Percentiles rank a stretch among this genome's conserved stretches.
Conservation (phyloP, 345 rosid genomes). For the Nephelium lappaceum region DNA sequence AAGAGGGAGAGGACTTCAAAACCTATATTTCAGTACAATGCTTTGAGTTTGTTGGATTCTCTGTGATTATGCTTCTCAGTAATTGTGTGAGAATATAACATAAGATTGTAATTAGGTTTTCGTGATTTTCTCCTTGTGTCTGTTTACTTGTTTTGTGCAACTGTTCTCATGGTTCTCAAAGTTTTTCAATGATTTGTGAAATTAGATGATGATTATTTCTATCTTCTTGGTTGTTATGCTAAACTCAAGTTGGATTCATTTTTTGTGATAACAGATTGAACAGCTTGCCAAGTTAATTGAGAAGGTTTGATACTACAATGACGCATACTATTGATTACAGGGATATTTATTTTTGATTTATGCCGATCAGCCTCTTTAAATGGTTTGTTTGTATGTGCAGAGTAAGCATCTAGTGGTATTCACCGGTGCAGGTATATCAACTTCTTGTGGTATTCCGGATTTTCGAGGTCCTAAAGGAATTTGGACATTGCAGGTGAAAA, state of each 20-base stretch:
- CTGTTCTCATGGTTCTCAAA: background rate
- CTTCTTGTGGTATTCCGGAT: conserved; percentile 98
- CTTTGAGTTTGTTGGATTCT: background rate
- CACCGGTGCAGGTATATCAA: conserved; percentile 98
- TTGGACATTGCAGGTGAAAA: conserved; percentile 89
- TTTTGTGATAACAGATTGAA: conserved; percentile 51
- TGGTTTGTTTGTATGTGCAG: conserved; percentile 62
- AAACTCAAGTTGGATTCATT: conserved; percentile 23
- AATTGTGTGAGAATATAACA: background rate
- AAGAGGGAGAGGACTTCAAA: background rate
- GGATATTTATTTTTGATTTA: conserved; percentile 1
- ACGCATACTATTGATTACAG: background rate
- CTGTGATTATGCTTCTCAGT: background rate
- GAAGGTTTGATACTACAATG: conserved; percentile 43
- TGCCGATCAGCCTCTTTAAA: conserved; percentile 27
- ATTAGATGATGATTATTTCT: background rate
- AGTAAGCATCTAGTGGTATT: conserved; percentile 98
- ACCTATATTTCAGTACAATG: background rate
- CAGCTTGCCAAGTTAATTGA: conserved; percentile 56
- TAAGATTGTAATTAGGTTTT: background rate
- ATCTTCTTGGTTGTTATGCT: conserved; percentile 13
- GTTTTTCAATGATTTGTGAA: background rate
- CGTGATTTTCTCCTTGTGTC: background rate
- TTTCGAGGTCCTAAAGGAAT: conserved; percentile 97
- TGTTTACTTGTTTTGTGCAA: background rate